Evolutionary conservation across 2,329 filamentous ascomycete genomes (phyloP).

Genomic region (Fusarium sp.): DNA sequence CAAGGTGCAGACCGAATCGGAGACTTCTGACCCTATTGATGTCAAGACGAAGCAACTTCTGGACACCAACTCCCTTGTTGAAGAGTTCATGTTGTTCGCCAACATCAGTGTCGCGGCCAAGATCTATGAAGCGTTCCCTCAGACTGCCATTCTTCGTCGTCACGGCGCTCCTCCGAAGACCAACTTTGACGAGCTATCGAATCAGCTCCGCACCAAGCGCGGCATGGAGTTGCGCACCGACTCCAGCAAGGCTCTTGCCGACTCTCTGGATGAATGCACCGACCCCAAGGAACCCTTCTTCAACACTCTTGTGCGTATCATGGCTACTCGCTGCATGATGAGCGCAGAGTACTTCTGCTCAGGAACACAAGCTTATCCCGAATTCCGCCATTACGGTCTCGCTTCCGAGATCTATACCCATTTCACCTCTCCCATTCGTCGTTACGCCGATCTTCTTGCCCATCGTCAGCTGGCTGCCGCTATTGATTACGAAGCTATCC

Average conservation of each 20-base stretch:
- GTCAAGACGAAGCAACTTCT: slow-evolving; percentile 95
- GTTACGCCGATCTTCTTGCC: slow-evolving; percentile 95
- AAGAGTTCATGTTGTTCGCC: slow-evolving; percentile 99
- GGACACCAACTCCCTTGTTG: slow-evolving; percentile 96
- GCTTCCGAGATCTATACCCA: slow-evolving; percentile 98
- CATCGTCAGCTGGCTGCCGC: slow-evolving; percentile 95
- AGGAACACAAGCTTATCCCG: slow-evolving; percentile 90
- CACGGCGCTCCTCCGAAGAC: slow-evolving; percentile 93
- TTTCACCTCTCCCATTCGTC: slow-evolving; percentile 96
- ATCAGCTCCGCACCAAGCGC: slow-evolving; percentile 90
- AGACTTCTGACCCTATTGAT: slow-evolving; percentile 95
- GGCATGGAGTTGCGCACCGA: slow-evolving; percentile 84
- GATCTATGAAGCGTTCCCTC: slow-evolving; percentile 91
- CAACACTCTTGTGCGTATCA: slow-evolving; percentile 97
- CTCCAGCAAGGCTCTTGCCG: slow-evolving; percentile 91
- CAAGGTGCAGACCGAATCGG: slow-evolving; percentile 92
- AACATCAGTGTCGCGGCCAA: slow-evolving; percentile 94
- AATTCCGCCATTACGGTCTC: slow-evolving; percentile 97
- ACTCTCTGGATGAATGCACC: slow-evolving; percentile 87
- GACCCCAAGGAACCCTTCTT: slow-evolving; percentile 91
- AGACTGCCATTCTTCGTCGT: slow-evolving; percentile 92
- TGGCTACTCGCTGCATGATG: slow-evolving; percentile 99
- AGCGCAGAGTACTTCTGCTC: slow-evolving; percentile 98
- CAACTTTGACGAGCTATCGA: slow-evolving; percentile 94
- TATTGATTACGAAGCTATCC: slow-evolving; percentile 91